These are phyloP conservation scores for Heritiera fomes DNA, from an alignment of 345 rosid genomes.

Conservation along the genomic window DNA sequence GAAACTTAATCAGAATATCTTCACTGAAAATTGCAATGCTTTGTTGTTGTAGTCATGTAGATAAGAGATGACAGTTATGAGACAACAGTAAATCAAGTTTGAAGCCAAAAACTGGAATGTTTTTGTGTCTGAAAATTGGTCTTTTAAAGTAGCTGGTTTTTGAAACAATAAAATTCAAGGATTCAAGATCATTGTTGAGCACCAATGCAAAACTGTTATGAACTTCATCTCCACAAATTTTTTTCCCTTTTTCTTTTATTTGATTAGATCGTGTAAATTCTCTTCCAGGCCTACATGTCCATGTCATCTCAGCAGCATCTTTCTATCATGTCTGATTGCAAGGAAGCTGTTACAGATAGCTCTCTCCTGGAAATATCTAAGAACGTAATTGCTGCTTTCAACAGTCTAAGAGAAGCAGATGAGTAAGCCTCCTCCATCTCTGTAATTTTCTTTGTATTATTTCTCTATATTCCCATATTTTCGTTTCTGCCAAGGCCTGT, in stretches of 20 bases:
- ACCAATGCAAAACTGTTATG: not conserved
- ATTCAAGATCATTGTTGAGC: not conserved
- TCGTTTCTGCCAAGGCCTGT: not conserved
- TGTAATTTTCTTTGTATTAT: not conserved
- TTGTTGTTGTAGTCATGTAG: not conserved
- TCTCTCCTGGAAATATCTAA: conserved; percentile 60
- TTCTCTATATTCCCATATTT: not conserved
- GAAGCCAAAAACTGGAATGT: not conserved
- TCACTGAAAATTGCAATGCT: not conserved
- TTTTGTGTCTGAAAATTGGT: not conserved
- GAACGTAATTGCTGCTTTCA: conserved; percentile 56
- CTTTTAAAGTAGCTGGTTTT: not conserved
- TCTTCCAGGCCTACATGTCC: conserved; percentile 61
- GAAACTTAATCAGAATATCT: conserved; percentile 9
- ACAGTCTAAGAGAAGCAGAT: conserved; percentile 42
- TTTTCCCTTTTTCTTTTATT: not conserved
- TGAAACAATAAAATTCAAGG: not conserved
- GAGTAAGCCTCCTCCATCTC: conserved; percentile 44
- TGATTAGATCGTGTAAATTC: conserved; percentile 14
- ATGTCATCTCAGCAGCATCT: conserved; percentile 24
- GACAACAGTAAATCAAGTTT: not conserved
- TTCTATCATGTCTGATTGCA: conserved; percentile 21
- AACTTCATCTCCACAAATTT: not conserved
- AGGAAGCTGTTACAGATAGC: conserved; percentile 29
- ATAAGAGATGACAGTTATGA: not conserved